phyloP scores from a whole-genome alignment of 192 early-diverging fungal species.

The Mortierella hygrophila region DNA sequence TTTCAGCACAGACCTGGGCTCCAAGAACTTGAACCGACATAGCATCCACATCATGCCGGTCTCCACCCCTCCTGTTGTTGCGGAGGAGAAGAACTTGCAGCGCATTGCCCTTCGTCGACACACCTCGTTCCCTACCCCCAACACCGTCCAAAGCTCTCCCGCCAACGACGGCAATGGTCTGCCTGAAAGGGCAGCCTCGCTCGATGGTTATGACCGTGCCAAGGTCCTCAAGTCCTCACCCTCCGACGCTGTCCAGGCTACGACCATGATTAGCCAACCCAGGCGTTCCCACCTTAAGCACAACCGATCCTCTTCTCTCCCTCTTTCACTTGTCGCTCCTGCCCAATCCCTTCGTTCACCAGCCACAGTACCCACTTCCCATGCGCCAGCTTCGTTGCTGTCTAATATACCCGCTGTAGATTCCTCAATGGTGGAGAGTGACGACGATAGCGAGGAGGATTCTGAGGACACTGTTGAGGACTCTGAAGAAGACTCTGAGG shows the following conservation, averaged over 20 bases:
- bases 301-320: slow-evolving; percentile 11
- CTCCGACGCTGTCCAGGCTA: slow-evolving; percentile 25
- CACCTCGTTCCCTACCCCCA: slow-evolving; percentile 19
- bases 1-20: background rate
- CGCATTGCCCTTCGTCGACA: slow-evolving; percentile 14
- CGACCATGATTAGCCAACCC: slow-evolving; percentile 45
- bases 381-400: background rate
- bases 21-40: background rate
- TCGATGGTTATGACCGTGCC: slow-evolving; percentile 28
- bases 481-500: slow-evolving; percentile 1
- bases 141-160: slow-evolving; percentile 15
- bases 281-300: slow-evolving; percentile 22
- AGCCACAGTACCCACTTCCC: slow-evolving; percentile 4
- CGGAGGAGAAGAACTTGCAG: background rate
- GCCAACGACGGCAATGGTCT: background rate
- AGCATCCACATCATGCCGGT: slow-evolving; percentile 26
- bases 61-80: background rate
- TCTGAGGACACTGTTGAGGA: background rate
- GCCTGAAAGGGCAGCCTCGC: slow-evolving; percentile 21
- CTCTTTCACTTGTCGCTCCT: background rate
- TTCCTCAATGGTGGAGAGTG: background rate
- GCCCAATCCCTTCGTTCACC: background rate
- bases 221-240: slow-evolving; percentile 28
- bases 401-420: slow-evolving; percentile 22
- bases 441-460: background rate